A percentile compares a stretch with the other conserved stretches of the same genome.
Conservation (phyloP, 2,329 filamentous ascomycete genomes). For the Didymella glomerata region DNA sequence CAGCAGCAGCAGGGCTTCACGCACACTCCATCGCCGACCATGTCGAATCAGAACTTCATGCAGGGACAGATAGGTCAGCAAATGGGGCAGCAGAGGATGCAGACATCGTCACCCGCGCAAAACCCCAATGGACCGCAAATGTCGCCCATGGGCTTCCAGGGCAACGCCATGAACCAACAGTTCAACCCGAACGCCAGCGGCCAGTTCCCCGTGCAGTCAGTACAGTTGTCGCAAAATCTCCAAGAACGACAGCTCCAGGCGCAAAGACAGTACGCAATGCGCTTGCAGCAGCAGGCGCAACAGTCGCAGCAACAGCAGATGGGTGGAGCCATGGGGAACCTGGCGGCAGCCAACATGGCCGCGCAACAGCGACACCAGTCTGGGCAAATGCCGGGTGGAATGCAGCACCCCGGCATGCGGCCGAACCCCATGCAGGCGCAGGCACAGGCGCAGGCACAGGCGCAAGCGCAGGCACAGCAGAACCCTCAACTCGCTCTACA, state of each 20-base stretch:
- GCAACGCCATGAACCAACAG: conserved; percentile 48
- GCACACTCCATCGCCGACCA: conserved; percentile 92
- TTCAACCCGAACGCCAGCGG: conserved; percentile 54
- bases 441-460: conserved; percentile 29
- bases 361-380: conserved; percentile 50
- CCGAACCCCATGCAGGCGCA: conserved; percentile 43
- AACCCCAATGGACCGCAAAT: conserved; percentile 64
- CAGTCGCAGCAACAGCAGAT: conserved; percentile 66
- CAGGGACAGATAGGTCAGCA: conserved; percentile 61
- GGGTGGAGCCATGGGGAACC: conserved; percentile 46
- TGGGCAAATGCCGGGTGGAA: conserved; percentile 50
- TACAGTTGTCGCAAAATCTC: conserved; percentile 61
- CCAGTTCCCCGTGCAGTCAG: conserved; percentile 56
- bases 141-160: conserved; percentile 51
- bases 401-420: conserved; percentile 48
- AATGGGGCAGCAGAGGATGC: conserved; percentile 66
- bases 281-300: conserved; percentile 72
- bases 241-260: conserved; percentile 65
- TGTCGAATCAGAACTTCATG: conserved; percentile 78
- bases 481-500: conserved; percentile 39
- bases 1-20: conserved; percentile 75
- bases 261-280: conserved; percentile 85
- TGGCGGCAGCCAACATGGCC: conserved; percentile 51
- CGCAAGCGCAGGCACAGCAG: conserved; percentile 25
- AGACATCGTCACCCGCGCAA: conserved; percentile 91